Base-by-base conservation (phyloP, 2,329 filamentous ascomycete genomes). In the Fusarium sp. region DNA sequence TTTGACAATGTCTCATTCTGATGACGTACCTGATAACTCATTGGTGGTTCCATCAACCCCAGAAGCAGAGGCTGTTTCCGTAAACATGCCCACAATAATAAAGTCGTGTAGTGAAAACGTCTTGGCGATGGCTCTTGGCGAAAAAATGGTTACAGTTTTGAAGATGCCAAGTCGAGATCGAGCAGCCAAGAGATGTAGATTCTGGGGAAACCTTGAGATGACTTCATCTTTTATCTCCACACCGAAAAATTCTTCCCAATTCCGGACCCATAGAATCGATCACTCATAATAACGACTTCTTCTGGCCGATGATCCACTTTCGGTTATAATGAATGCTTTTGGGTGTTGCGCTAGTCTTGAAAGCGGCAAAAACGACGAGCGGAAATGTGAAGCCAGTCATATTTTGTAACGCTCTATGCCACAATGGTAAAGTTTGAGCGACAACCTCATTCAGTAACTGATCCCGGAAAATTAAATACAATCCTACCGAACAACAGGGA, bases 161-260 rank as follows among this genome's bases (percentile, higher is more conserved):
- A 23, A 31, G 47, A 35, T 65, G 53, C 60, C 60, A 65, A 65
- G 62, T 65, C 9, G 28, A 21, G 28, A 18, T 1, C 9, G 35
- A 26, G 13, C 11, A 20, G 53, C 62, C 62, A 66, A 65, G 62
- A 63, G 35, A 47, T 33, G 31, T 5, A 15, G 18, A 43, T 1
- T 20, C 37, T 37, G 38, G 50, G 21, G 26, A 46, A n/a, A 11
- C 16, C 7, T 23, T 37, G 16, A 21, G 16, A 47, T 65, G 44
- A 65, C 52, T 65, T 65, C 44, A 64, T 65, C 5, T 31, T 26
- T 42, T 15, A 57, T 9, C 47, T 29, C 42, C 44, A 33, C 44
- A 24, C 15, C 6, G 37, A 24, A 57, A 38, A 58, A 18, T n/a
- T 64, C 16, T 33, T 50, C 13, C n/a, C 41, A 47, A 52, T 52